Conservation (phyloP, 306 rosid species). For the Oxytropis ochrocephala region DNA sequence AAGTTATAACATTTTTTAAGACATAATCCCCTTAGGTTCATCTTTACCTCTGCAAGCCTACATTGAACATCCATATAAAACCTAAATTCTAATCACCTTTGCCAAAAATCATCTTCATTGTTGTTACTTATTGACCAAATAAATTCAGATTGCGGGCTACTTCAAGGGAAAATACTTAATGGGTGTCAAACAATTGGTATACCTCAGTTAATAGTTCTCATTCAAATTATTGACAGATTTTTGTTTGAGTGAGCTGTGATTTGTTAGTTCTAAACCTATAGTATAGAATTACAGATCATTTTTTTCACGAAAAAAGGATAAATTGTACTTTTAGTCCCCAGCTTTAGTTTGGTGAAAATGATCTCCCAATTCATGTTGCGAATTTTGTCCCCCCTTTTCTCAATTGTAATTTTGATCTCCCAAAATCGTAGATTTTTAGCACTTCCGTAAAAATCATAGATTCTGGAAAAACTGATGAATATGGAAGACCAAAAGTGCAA, state of each 20-base stretch:
- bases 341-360: no score
- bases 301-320: no score
- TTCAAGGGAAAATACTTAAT: neutral
- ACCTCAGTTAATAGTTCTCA: neutral
- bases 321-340: no score
- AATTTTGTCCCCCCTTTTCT: no score
- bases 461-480: no score
- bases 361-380: no score
- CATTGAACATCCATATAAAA: constrained; percentile 1
- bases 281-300: neutral
- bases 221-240: constrained; percentile 10
- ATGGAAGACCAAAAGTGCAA: no score
- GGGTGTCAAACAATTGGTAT: neutral
- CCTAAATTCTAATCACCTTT: neutral
- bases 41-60: neutral
- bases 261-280: neutral
- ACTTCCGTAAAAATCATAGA: no score
- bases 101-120: neutral
- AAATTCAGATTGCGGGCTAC: neutral
- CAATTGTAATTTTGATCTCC: no score
- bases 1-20: neutral
- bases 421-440: no score
- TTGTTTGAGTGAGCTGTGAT: constrained; percentile 6
- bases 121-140: neutral
- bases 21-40: neutral